Evolutionary conservation across 805 yeast species (phyloP), one percentile per base, ranked within the genome.

Genomic region (Metschnikowia sp.): DNA sequence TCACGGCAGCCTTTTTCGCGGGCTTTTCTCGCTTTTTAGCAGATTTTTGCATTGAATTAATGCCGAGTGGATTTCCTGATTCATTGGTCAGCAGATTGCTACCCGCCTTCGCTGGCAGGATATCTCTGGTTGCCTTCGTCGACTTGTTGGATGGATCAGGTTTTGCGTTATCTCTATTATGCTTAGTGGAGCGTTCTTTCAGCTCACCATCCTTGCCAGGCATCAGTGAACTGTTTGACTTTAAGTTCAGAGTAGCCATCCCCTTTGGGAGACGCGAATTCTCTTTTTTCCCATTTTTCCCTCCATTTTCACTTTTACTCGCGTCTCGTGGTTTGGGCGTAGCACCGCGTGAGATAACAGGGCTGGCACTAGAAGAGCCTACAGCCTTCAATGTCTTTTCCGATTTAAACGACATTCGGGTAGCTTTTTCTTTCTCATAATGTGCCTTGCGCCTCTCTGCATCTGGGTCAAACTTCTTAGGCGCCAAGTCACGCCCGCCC

Each of bases 371-470:
- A 2, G 56, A 59, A 7, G 72, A 60, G 1, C 76, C 76, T 3
- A 70, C 65, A 1, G 76, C 77, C 44, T 63, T 60, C 18, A 70
- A 58, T 3, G 75, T 70, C 29, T 65, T 60, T 3, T 72, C 75
- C 7, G 73, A 60, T 54, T 70, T 70, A 19, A 69, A 54, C 10
- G 65, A 66, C 33, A 52, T 50, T 10, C 68, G 59, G 36, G 57
- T 59, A 31, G 67, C 69, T 49, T 66, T 65, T 11, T 67, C 57
- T 13, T 52, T 63, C 31, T 62, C 60, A 50, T 69, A 71, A 47
- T 71, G 71, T 5, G 72, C 74, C 44, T 65, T 61, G 51, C 75
- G 59, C 36, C 64, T 68, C 41, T 67, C 70, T 11, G 66, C 65
- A 29, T 59, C 68, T 2, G 65, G 62, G 45, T 65, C 65, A 9